phyloP scores from a whole-genome alignment of 164 flowering plant species.

The Hamamelis virginiana region DNA sequence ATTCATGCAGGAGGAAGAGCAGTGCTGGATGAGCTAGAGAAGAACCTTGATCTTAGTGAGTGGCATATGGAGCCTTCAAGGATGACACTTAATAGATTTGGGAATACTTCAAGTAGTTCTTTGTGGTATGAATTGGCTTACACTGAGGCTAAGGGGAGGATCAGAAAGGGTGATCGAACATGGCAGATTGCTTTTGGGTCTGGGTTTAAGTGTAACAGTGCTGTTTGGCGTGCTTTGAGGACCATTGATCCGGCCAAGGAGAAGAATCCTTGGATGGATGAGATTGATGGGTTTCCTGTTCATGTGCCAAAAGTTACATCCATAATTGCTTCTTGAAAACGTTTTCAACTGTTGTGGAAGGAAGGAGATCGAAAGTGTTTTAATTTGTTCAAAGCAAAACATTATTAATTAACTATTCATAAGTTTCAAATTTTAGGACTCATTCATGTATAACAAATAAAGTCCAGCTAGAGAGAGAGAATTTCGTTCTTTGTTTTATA shows the following conservation, averaged over 20 bases:
- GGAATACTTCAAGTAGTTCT: conserved; percentile 81
- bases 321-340: conserved; percentile 14
- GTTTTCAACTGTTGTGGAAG: too few relatives aligned
- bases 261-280: conserved; percentile 80
- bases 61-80: conserved; percentile 93
- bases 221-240: conserved; percentile 69
- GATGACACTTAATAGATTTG: conserved; percentile 79
- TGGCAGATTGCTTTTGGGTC: conserved; percentile 95
- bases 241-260: conserved; percentile 57
- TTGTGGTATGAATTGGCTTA: conserved; percentile 86
- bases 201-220: conserved; percentile 88
- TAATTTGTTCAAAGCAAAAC: too few relatives aligned
- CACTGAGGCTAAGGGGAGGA: conserved; percentile 73
- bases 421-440: too few relatives aligned
- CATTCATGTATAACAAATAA: too few relatives aligned
- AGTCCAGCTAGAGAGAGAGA: too few relatives aligned
- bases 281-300: conserved; percentile 68
- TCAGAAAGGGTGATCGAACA: conserved; percentile 62
- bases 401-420: too few relatives aligned
- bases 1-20: conserved; percentile 87
- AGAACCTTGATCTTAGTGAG: conserved; percentile 59
- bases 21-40: conserved; percentile 79
- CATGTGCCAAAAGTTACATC: conserved; percentile 48
- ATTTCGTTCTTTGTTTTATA: too few relatives aligned
- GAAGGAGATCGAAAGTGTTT: too few relatives aligned